Base-by-base conservation (phyloP, 2,329 filamentous ascomycete genomes). In the Elsinoe australis region DNA sequence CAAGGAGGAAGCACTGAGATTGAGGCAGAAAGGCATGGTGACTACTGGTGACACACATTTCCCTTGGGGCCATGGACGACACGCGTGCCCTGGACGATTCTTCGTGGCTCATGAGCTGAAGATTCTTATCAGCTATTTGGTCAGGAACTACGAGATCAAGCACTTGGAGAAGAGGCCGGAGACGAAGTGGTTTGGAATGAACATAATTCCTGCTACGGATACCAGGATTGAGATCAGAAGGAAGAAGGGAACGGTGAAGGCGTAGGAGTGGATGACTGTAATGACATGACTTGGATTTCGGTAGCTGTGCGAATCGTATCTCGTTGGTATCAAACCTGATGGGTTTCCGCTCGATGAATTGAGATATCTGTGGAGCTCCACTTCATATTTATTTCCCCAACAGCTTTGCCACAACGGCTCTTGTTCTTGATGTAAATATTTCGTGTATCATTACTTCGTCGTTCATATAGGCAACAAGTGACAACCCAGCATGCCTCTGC, bases 401-500 rank as follows among this genome's bases (percentile, higher is more conserved):
- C n/a, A n/a, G n/a, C n/a, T n/a, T n/a, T n/a, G n/a, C n/a, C n/a
- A n/a, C n/a, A n/a, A n/a, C n/a, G n/a, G n/a, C n/a, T n/a, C n/a
- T n/a, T n/a, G n/a, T n/a, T 29, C 26, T 29, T 29, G 26, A 29
- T 29, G 26, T n/a, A n/a, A 29, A 6, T 29, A 7, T 29, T 12
- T 29, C 12, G 26, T 29, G 26, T 29, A 12, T 6, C 26, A 29
- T 29, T 6, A 7, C 26, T 29, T 12, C 26, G 12, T 29, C 7
- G 12, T 35, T 76, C 71, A 94, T 49, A 94, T 56, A 19, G 87
- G 87, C 55, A 95, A 68, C 54, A 96, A 78, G 69, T 95, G 89
- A 64, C 90, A 98, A 48, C 90, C 90, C 58, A 98, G 70, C 64
- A 94, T 70, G 9, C 90, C 92, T 64, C 87, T 76, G 22, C 92